Conservation (phyloP, 192 early-diverging fungal species). For the Podila horticola region DNA sequence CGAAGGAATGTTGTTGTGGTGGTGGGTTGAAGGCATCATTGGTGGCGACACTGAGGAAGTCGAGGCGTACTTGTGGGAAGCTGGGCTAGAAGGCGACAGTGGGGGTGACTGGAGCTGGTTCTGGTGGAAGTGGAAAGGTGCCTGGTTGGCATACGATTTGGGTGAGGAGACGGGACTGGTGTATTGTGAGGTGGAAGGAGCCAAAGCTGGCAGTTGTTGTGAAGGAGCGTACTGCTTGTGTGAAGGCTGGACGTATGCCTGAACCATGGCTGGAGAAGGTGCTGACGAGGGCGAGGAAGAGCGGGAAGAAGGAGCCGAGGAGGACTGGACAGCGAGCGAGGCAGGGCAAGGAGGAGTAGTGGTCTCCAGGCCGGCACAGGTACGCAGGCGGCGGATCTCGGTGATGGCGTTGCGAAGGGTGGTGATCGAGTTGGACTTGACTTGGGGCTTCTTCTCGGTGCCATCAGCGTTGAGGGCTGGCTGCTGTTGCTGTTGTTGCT, state of each 20-base stretch:
- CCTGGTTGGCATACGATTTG: conserved; percentile 18
- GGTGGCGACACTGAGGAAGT: conserved; percentile 37
- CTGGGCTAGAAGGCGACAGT: conserved; percentile 43
- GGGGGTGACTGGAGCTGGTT: conserved; percentile 47
- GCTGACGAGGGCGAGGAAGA: not conserved
- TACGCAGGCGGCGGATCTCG: conserved; percentile 47
- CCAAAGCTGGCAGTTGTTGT: conserved; percentile 12
- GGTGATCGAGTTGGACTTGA: conserved; percentile 54
- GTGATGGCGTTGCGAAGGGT: conserved; percentile 46
- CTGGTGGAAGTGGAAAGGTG: conserved; percentile 3
- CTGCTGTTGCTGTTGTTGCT: conserved; percentile 8
- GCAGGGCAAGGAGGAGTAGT: conserved; percentile 34
- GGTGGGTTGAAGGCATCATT: conserved; percentile 19
- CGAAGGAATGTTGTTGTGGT: conserved; percentile 1
- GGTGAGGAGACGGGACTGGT: conserved; percentile 19
- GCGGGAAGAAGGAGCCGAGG: conserved; percentile 22
- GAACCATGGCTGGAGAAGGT: not conserved
- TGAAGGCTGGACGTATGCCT: not conserved
- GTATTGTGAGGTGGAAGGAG: conserved; percentile 15
- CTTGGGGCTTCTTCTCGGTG: conserved; percentile 35
- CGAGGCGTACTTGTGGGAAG: conserved; percentile 16
- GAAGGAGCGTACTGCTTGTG: conserved; percentile 1
- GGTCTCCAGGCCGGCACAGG: conserved; percentile 44
- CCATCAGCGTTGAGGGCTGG: conserved; percentile 15
- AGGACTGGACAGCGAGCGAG: conserved; percentile 11